Percentiles rank a stretch among this genome's conserved stretches.
These are phyloP conservation scores for Desmodesmus armatus DNA, from an alignment of 139 green algal species.

Conservation along the genomic window DNA sequence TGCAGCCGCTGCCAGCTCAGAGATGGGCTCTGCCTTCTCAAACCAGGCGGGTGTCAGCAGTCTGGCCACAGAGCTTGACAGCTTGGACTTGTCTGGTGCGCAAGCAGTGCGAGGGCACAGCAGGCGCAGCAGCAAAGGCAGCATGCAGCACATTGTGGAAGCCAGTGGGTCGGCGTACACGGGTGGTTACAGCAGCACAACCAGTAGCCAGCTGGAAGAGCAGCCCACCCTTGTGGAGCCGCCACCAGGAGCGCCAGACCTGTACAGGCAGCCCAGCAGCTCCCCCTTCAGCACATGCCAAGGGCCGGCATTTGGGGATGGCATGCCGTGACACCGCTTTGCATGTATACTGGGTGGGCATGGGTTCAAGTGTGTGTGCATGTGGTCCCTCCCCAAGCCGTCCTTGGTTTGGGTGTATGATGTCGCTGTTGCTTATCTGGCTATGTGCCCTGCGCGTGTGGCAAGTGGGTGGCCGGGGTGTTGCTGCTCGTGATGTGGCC, in stretches of 20 bases:
- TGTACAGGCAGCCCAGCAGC: conserved; percentile 25
- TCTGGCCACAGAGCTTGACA: conserved; percentile 23
- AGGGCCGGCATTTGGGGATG: neutral
- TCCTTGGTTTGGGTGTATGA: too few relatives aligned
- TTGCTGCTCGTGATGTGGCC: neutral
- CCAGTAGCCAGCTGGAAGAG: conserved; percentile 14
- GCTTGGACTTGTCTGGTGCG: conserved; percentile 22
- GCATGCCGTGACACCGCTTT: neutral
- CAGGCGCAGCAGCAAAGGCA: neutral
- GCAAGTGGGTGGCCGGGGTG: neutral
- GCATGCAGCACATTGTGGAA: too few relatives aligned
- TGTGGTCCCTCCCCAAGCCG: too few relatives aligned
- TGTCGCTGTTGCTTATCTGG: neutral
- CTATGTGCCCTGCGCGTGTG: too few relatives aligned
- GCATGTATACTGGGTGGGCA: neutral
- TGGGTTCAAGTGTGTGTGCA: neutral
- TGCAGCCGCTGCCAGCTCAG: neutral
- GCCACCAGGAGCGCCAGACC: neutral
- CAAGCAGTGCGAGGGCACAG: neutral
- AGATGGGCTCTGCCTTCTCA: neutral
- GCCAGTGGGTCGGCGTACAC: too few relatives aligned
- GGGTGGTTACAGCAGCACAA: conserved; percentile 15
- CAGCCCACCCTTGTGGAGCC: conserved; percentile 33
- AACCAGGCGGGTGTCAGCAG: neutral
- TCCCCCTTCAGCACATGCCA: conserved; percentile 41